phyloP scores from a whole-genome alignment of 306 rosid species.

The Cicer arietinum region DNA sequence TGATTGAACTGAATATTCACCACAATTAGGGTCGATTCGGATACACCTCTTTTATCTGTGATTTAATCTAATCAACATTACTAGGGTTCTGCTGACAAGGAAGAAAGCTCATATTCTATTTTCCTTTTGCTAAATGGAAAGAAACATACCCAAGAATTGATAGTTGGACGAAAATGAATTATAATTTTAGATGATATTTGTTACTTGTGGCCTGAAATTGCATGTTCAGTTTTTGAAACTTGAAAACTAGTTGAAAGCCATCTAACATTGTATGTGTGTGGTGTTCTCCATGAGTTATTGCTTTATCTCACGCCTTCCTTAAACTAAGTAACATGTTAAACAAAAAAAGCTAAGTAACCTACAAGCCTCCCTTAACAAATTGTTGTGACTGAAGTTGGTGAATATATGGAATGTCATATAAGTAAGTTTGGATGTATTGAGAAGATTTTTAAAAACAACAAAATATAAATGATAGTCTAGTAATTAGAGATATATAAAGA shows the following conservation, averaged over 20 bases:
- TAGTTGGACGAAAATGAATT: not conserved
- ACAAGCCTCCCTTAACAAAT: not conserved
- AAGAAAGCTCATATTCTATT: not conserved
- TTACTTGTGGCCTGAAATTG: not conserved
- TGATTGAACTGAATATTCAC: constrained; percentile 6
- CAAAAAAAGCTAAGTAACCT: not conserved
- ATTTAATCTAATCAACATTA: not conserved
- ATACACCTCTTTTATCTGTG: not conserved
- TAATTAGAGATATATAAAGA: no score
- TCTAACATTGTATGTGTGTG: not conserved
- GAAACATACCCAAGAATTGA: not conserved
- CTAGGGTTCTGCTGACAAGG: not conserved
- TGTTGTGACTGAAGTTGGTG: not conserved
- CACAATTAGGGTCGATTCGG: not conserved
- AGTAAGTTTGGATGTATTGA: no score
- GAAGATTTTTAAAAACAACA: no score
- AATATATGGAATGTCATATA: not conserved
- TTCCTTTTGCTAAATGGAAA: not conserved
- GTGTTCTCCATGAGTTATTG: not conserved
- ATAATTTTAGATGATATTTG: not conserved
- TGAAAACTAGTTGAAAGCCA: not conserved
- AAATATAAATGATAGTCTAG: no score
- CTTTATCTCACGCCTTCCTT: not conserved
- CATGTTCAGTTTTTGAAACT: not conserved
- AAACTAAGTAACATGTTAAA: not conserved